Conservation (phyloP, 768 basidiomycete species). For the Rhizopogon roseolus region DNA sequence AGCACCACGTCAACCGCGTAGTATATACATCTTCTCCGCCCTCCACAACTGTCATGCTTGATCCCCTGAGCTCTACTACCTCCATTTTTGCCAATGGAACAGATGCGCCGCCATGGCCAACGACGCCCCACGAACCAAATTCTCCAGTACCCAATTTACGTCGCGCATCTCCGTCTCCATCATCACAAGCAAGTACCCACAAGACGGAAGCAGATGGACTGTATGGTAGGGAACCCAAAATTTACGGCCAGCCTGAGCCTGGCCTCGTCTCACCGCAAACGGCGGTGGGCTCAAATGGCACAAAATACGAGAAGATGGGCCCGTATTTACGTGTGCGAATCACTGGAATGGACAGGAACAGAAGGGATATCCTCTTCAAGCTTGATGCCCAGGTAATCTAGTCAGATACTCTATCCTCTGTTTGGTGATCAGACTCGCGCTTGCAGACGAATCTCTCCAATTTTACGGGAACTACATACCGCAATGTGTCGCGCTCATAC, state of each 20-base stretch:
- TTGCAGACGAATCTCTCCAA: slow-evolving; percentile 88
- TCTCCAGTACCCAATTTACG: slow-evolving; percentile 70
- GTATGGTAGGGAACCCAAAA: slow-evolving; percentile 78
- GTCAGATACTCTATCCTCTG: background rate
- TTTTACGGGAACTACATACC: slow-evolving; percentile 83
- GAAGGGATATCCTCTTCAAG: slow-evolving; percentile 89
- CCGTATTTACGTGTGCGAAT: slow-evolving; percentile 89
- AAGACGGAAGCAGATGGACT: slow-evolving; percentile 50
- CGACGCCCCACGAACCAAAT: slow-evolving; percentile 70
- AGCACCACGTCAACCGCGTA: background rate
- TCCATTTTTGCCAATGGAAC: slow-evolving; percentile 47
- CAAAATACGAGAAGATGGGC: slow-evolving; percentile 67
- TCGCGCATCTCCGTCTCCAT: slow-evolving; percentile 50
- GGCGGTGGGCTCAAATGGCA: slow-evolving; percentile 62
- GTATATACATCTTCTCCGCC: background rate
- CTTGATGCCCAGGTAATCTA: slow-evolving; percentile 86
- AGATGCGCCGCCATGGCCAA: slow-evolving; percentile 69
- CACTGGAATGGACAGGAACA: slow-evolving; percentile 88
- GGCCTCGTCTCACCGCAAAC: slow-evolving; percentile 77
- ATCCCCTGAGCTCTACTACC: slow-evolving; percentile 61
- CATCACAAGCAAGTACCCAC: slow-evolving; percentile 39
- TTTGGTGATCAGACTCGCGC: background rate
- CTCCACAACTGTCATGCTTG: slow-evolving; percentile 45
- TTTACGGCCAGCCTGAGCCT: slow-evolving; percentile 82
- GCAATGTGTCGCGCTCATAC: slow-evolving; percentile 94